A percentile compares a stretch with the other conserved stretches of the same genome.
Evolutionary conservation across 768 basidiomycete species (phyloP).

Genomic region (Suillus subaureus): DNA sequence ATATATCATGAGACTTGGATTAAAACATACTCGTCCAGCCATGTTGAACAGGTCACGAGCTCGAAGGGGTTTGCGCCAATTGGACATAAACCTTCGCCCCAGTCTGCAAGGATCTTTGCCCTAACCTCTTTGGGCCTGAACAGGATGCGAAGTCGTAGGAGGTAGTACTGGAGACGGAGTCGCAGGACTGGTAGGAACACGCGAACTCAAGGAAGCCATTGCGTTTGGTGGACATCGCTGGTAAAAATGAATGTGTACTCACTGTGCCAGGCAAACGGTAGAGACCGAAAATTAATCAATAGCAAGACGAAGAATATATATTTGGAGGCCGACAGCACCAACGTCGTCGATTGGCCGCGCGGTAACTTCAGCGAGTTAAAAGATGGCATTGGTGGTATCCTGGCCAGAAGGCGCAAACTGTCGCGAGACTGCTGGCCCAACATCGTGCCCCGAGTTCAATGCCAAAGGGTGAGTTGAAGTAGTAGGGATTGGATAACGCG

Average conservation of each 20-base stretch:
- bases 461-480: background rate
- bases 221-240: background rate
- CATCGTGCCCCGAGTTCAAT: background rate
- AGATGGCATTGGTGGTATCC: background rate
- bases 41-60: conserved; percentile 38
- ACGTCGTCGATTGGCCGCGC: background rate
- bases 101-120: conserved; percentile 39
- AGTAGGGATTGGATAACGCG: background rate
- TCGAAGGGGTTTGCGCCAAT: conserved; percentile 62
- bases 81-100: conserved; percentile 51
- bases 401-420: background rate
- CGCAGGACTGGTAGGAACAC: conserved; percentile 52
- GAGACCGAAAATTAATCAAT: conserved; percentile 60
- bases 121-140: conserved; percentile 39
- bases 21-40: conserved; percentile 56
- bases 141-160: conserved; percentile 37
- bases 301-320: conserved; percentile 49
- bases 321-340: conserved; percentile 39
- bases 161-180: conserved; percentile 35
- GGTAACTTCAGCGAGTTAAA: background rate
- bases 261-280: conserved; percentile 74
- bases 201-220: conserved; percentile 40
- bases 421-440: background rate
- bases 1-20: background rate
- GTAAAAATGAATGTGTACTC: conserved; percentile 30